Evolutionary conservation across 2,329 filamentous ascomycete genomes (phyloP).

Genomic region (Sordariomycetes sp.): DNA sequence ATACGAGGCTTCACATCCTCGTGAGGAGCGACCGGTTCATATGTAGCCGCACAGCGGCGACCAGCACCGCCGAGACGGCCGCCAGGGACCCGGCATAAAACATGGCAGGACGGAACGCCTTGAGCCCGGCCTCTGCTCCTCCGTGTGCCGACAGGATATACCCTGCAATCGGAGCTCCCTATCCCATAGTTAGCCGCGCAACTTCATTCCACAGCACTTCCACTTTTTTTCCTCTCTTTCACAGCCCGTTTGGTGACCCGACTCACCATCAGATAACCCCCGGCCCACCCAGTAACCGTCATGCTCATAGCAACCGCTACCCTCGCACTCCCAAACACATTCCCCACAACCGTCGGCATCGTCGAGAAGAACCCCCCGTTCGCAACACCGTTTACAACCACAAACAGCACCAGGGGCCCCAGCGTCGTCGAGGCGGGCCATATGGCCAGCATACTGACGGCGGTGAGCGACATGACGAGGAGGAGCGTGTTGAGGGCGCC

Average conservation of each 20-base stretch:
- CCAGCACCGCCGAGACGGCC: constrained; percentile 26
- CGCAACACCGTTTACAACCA: constrained; percentile 42
- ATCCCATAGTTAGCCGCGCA: constrained; percentile 7
- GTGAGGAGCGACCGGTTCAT: constrained; percentile 22
- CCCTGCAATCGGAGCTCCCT: constrained; percentile 43
- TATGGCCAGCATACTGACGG: constrained; percentile 43
- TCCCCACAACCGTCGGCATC: constrained; percentile 49
- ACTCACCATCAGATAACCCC: constrained; percentile 43
- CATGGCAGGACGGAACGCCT: constrained; percentile 46
- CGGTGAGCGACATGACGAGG: constrained; percentile 33
- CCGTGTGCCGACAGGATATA: constrained; percentile 43
- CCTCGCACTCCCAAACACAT: constrained; percentile 40
- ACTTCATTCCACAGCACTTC: not conserved
- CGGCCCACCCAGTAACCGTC: constrained; percentile 46
- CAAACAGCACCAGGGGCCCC: constrained; percentile 39
- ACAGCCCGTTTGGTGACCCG: constrained; percentile 4
- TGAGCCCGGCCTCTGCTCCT: constrained; percentile 30
- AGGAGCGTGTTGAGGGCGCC: constrained; percentile 43
- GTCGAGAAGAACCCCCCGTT: constrained; percentile 52
- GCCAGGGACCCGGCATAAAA: constrained; percentile 45
- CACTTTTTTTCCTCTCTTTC: constrained; percentile 7
- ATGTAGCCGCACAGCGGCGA: constrained; percentile 27
- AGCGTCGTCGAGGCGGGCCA: constrained; percentile 46
- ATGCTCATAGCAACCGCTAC: constrained; percentile 46
- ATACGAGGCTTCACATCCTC: constrained; percentile 14